Base-by-base conservation (phyloP, 352 stramenopile genomes). In the Bremia lactucae region DNA sequence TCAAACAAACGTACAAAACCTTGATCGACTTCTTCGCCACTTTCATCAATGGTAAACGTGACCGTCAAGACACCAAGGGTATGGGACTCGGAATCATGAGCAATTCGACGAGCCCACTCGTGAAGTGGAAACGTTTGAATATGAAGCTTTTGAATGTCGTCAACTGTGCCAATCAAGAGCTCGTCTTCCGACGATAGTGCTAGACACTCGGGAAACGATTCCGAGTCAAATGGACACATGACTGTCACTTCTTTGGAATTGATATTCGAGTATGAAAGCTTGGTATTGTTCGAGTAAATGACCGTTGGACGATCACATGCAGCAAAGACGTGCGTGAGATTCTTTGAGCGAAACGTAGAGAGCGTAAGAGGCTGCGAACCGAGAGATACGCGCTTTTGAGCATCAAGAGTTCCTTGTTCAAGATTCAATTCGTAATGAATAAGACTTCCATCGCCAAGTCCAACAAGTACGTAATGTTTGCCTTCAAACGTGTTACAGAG, bases 121-220 rank as follows among this genome's bases (percentile, higher is more conserved):
- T 93, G 88, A 11, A 98, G 55, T 41, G 81, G 87, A 46, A 96
- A 91, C 23, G 94, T 97, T 46, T 96, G 94, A 36, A 99, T 97
- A 68, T 99, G 95, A 25, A 99, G 78, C 55, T 98, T 98, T 55
- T 99, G 94, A 53, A 99, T 98, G 55, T 98, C 88, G 55, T 99
- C 95, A 29, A 98, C 97, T 3, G 90, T 97, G 22, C 96, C 96
- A 36, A 99, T 95, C 4, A 87, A 94, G 16, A 99, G 59, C 39
- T 91, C 89, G 44, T 85, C 81, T 57, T 98, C 93, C 7, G 96
- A 97, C 4, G 94, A 88, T 8, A 99, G 62, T 16, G 94, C 95
- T 2, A 99, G 73, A 46, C 94, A 98, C 49, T 98, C 86, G 1
- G 88, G 90, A 46, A 97, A 96, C 11, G 75, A 67, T 18, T 88